Base-by-base conservation (phyloP, 192 early-diverging fungal species). In the Ramicandelaber brevisporus region DNA sequence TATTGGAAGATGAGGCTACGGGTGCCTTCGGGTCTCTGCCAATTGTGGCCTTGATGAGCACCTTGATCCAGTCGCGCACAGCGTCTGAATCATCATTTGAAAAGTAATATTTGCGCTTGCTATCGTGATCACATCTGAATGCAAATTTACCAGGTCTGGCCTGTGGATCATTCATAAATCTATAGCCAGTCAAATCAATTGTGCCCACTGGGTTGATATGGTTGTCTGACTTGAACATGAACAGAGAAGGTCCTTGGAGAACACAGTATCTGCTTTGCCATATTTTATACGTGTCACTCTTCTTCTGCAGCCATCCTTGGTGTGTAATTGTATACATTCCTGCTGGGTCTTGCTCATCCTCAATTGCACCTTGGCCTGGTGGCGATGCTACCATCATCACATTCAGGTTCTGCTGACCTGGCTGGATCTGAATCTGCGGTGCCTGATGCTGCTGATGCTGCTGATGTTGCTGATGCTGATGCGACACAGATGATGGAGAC, bases 221-320 rank as follows among this genome's bases (percentile, higher is more conserved):
- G 38, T 54, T 58, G 17, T 55, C 60, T 13, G 49, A 48, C 27
- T 66, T 63, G 32, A 70, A 61, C 32, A 66, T 66, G 30, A 53
- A 70, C 11, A 70, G 31, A 14, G 57, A 56, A 0, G 44, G 36
- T 0, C 58, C 63, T 29, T 70, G 65, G 10, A 70, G 40, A 19
- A 70, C 55, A 37, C 63, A 70, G 57, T 53, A 70, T 14, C 67
- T 46, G 15, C 50, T 59, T 35, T 66, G 65, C 63, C 63, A 70
- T 0, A 53, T 59, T 14, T 53, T 55, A 29, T 70, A 66, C 12
- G 50, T 56, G 27, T 61, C 63, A 5, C 57, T 52, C 23, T 61
- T 54, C 27, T 70, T 70, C 33, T 61, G 53, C 19, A 70, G 38
- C 48, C 50, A 66, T 5, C 67, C 67, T 32, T 59, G 53, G 40